These are phyloP conservation scores for Colletotrichum costaricense DNA, from an alignment of 2,329 filamentous ascomycete species.

Conservation along the genomic window DNA sequence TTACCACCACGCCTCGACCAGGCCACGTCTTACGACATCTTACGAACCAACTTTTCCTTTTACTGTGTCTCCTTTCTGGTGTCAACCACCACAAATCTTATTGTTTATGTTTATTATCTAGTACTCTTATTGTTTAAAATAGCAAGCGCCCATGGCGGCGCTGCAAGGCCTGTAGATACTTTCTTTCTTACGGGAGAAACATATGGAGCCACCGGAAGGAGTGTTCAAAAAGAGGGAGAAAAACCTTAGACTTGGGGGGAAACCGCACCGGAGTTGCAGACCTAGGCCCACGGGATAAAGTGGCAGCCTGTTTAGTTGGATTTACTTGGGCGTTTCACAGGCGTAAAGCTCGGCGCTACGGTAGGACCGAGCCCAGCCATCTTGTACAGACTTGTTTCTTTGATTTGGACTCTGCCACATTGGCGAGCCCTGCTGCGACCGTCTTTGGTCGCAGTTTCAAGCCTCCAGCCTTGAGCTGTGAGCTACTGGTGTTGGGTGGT, in stretches of 20 bases:
- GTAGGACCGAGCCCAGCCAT: slow-evolving; percentile 16
- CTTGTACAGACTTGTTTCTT: slow-evolving; percentile 29
- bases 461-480: slow-evolving; percentile 12
- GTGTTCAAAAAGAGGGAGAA: slow-evolving; percentile 22
- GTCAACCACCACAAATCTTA: slow-evolving; percentile 9
- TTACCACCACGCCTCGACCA: slow-evolving; percentile 23
- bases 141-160: slow-evolving; percentile 4
- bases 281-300: slow-evolving; percentile 20
- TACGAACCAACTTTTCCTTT: slow-evolving; percentile 6
- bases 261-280: slow-evolving; percentile 29
- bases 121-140: slow-evolving; percentile 21
- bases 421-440: not conserved
- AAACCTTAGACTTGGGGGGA: slow-evolving; percentile 31
- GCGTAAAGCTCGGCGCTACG: slow-evolving; percentile 8
- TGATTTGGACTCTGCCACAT: not conserved
- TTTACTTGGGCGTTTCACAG: slow-evolving; percentile 27
- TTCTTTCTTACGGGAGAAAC: slow-evolving; percentile 1
- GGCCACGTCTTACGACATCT: slow-evolving; percentile 32
- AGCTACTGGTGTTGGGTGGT: not conserved
- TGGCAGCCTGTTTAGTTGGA: slow-evolving; percentile 28
- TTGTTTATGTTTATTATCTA: slow-evolving; percentile 32
- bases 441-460: slow-evolving; percentile 1
- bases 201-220: slow-evolving; percentile 25
- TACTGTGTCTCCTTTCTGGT: slow-evolving; percentile 2
- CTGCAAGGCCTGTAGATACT: slow-evolving; percentile 29